Base-by-base conservation (phyloP, 176 grass and related monocot genomes). In the Rhynchospora tenuis region DNA sequence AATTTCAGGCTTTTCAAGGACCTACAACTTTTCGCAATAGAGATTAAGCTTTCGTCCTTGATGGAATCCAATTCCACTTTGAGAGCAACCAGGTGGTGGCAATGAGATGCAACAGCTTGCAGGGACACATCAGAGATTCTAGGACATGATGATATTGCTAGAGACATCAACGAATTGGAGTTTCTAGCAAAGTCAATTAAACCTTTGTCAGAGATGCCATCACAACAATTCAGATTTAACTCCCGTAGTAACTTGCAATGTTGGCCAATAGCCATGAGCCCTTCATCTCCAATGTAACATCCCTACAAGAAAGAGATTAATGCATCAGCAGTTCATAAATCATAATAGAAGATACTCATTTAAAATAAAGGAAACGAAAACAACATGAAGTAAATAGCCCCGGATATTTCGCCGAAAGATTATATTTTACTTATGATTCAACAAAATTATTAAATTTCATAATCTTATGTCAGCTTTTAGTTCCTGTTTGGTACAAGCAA, bases 211-310 rank as follows among this genome's bases (percentile, higher is more conserved):
- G 92, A 91, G 31, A 93, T 16, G 64, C 92, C 88, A 74, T 94
- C 89, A 46, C 93, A 90, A 81, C 82, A 91, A 15, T 84, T 85
- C 61, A 98, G 23, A 73, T 85, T 98, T 66, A 98, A 84, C 64
- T 87, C 88, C 58, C 78, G 84, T 79, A 98, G 90, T 43, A 85
- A 83, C 78, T 88, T 94, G 85, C 95, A 98, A 58, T 78, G 88
- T 68, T 91, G 64, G 0, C 95, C 90, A 6, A 98, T 84, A 50
- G 95, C 90, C 88, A 90, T 84, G 57, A 98, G 92, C 80, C 92
- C 95, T 90, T 56, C 61, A 88, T 98, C 92, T 88, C 95, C 87
- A 91, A 94, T 83, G 84, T 93, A 94, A 61, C 95, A 98, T 85
- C 89, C 95, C 92, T 94, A 65, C 80, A 87, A 64, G 3, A 76